These are phyloP conservation scores for Chlorociboria aeruginascens DNA, from an alignment of 495 filamentous ascomycete genomes.

Conservation along the genomic window DNA sequence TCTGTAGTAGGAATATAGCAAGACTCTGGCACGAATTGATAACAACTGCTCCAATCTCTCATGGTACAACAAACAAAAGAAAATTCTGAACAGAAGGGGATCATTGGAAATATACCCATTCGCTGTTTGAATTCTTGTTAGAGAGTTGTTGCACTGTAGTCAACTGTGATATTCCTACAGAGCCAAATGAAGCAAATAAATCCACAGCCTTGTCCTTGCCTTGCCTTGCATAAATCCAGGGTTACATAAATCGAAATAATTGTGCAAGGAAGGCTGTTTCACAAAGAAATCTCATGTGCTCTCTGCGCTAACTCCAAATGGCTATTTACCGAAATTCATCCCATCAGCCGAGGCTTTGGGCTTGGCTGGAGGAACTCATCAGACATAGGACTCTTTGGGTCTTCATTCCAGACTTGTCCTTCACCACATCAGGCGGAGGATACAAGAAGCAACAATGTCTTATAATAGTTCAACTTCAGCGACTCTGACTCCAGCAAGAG, in stretches of 20 bases:
- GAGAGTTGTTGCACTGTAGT: not conserved
- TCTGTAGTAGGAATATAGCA: not conserved
- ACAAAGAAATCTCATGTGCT: too few relatives aligned
- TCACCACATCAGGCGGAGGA: not conserved
- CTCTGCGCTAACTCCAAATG: not conserved
- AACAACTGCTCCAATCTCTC: too few relatives aligned
- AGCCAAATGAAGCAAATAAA: not conserved
- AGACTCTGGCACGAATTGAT: too few relatives aligned
- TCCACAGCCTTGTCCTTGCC: not conserved
- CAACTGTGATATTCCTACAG: not conserved
- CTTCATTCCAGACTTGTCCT: not conserved
- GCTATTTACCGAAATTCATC: not conserved
- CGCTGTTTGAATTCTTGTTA: not conserved
- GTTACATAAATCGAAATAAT: too few relatives aligned
- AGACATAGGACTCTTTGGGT: not conserved
- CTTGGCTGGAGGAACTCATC: not conserved
- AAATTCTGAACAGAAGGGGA: too few relatives aligned
- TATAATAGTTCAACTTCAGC: slow-evolving; percentile 28
- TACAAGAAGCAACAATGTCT: slow-evolving; percentile 22
- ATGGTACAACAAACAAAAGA: too few relatives aligned
- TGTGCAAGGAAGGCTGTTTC: not conserved
- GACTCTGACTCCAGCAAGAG: slow-evolving; percentile 21
- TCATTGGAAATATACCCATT: not conserved
- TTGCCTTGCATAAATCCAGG: not conserved
- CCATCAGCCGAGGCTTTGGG: not conserved